Base-by-base conservation (phyloP, 768 basidiomycete genomes). In the Plicaturopsis crispa region DNA sequence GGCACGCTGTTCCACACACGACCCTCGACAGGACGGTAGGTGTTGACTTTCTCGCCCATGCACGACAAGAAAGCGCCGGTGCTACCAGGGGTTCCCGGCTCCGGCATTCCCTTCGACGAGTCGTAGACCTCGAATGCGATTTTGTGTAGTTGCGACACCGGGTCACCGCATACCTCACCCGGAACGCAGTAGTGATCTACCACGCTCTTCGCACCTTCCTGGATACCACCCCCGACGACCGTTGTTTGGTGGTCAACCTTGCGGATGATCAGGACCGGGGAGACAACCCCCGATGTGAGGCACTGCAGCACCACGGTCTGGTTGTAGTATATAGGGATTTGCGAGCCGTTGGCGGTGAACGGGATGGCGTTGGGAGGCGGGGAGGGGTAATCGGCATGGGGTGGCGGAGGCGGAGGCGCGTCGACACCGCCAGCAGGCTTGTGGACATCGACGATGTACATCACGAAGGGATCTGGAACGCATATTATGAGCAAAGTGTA, bases 391-490 rank as follows among this genome's bases (percentile, higher is more conserved):
- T 90, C 91, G 1, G 83, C 78, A 39, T 89, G 84, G 1, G 80
- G 84, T 3, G 87, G 84, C 12, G 86, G 85, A 0, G 84, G 84
- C 4, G 84, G 80, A 5, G 84, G 79, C 22, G 79, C 70, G 49
- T 87, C 84, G 36, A 84, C 78, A 11, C 80, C 80, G 20, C 81
- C 81, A 14, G 76, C 71, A 14, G 89, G 84, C 53, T 84, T 84
- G 63, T 78, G 82, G 45, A 91, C 86, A 58, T 97, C 92, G 45
- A 96, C 92, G 45, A 96, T 91, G 67, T 96, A 98, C 75, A 97
- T 88, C 51, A 97, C 80, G 62, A 96, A 97, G 0, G 91, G 84
- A 62, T 93, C 85, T 86, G 48, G 1, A 30, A 33, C 30, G 31
- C 16, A 28, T 18, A 38, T 37, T 44, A 31, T 40, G 33, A 45